Conservation (phyloP, 2,329 filamentous ascomycete genomes). For the Apiospora pterosperma region DNA sequence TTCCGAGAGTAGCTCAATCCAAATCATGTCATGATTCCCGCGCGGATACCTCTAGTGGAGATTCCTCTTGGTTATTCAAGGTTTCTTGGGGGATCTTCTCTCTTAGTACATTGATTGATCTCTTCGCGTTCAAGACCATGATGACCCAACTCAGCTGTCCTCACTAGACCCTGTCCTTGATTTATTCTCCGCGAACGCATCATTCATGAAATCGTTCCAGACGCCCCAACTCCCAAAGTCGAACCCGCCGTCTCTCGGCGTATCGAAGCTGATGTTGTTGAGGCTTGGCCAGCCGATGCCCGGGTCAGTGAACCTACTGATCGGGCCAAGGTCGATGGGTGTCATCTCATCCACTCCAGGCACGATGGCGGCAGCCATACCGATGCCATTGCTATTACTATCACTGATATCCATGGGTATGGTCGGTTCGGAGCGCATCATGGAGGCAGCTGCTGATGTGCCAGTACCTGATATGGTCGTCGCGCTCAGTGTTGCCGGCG, state of each 20-base stretch:
- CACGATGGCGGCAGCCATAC: background rate
- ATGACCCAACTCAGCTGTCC: background rate
- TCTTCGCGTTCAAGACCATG: background rate
- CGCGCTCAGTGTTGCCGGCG: background rate
- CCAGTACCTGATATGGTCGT: background rate
- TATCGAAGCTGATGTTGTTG: background rate
- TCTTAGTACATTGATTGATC: background rate
- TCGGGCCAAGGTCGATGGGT: background rate
- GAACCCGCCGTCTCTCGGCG: background rate
- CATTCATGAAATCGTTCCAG: slow-evolving; percentile 43
- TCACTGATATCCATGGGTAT: background rate
- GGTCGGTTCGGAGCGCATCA: background rate
- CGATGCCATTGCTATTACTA: background rate
- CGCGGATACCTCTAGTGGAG: background rate
- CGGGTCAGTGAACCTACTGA: background rate
- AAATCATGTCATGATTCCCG: background rate
- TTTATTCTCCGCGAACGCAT: slow-evolving; percentile 31
- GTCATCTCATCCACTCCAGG: background rate
- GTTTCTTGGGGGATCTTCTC: background rate
- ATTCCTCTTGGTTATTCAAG: background rate
- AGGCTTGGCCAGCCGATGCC: background rate
- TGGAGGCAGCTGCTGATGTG: background rate
- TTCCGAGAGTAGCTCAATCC: background rate
- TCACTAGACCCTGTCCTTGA: slow-evolving; percentile 22
- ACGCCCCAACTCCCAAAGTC: slow-evolving; percentile 28